These are phyloP conservation scores for Aphanomyces astaci DNA, from an alignment of 352 stramenopile genomes.

Conservation along the genomic window DNA sequence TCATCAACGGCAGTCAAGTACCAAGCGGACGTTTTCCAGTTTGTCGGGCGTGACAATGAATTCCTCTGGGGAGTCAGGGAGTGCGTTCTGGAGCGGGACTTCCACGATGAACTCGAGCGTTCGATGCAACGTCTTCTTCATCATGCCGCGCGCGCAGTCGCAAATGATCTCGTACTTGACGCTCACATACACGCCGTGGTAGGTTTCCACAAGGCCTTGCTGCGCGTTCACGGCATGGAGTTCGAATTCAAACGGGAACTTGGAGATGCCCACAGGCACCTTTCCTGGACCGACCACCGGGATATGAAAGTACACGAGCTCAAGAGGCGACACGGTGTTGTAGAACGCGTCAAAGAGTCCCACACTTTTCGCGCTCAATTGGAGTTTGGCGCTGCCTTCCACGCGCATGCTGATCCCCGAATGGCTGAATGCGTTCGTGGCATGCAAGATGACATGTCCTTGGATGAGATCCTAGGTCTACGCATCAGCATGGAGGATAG, in stretches of 20 bases:
- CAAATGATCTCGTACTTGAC: constrained; percentile 85
- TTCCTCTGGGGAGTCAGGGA: constrained; percentile 52
- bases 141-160: constrained; percentile 78
- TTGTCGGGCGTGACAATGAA: constrained; percentile 81
- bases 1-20: constrained; percentile 23
- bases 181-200: constrained; percentile 88
- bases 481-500: neutral
- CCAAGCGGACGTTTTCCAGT: constrained; percentile 71
- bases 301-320: constrained; percentile 81
- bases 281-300: constrained; percentile 57
- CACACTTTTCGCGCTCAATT: constrained; percentile 69
- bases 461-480: constrained; percentile 61
- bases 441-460: constrained; percentile 78
- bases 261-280: constrained; percentile 68
- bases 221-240: constrained; percentile 48
- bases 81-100: constrained; percentile 57
- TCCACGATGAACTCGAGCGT: constrained; percentile 89
- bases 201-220: constrained; percentile 81
- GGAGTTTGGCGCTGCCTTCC: constrained; percentile 67
- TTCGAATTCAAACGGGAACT: constrained; percentile 87
- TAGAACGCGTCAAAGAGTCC: constrained; percentile 82
- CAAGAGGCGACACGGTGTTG: constrained; percentile 59
- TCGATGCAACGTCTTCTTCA: constrained; percentile 81
- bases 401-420: constrained; percentile 78
- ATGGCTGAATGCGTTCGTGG: constrained; percentile 75